A percentile compares a stretch with the other conserved stretches of the same genome.
Evolutionary conservation across 2,329 filamentous ascomycete genomes (phyloP).

Genomic region (Paraconiothyrium sp.): DNA sequence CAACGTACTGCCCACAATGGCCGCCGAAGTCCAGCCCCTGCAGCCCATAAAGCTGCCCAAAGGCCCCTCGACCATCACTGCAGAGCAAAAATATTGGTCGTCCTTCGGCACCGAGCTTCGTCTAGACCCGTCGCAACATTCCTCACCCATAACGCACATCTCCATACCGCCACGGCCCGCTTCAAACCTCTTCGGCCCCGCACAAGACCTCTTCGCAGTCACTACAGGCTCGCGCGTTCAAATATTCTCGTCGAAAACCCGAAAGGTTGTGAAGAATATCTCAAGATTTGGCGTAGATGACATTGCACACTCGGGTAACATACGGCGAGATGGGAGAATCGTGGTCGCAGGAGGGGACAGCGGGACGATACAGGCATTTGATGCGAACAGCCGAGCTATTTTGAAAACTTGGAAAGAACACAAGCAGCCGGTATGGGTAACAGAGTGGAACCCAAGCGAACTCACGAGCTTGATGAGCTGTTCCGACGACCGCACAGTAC

Average conservation of each 20-base stretch:
- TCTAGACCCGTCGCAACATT: conserved; percentile 83
- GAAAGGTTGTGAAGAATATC: conserved; percentile 93
- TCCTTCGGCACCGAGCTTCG: conserved; percentile 92
- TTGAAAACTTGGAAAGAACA: conserved; percentile 95
- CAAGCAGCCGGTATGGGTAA: conserved; percentile 92
- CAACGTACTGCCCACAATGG: conserved; percentile 66
- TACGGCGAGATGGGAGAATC: conserved; percentile 87
- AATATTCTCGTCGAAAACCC: conserved; percentile 90
- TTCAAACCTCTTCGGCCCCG: conserved; percentile 48
- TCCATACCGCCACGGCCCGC: conserved; percentile 67
- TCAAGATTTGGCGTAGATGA: conserved; percentile 83
- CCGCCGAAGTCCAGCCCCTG: conserved; percentile 83
- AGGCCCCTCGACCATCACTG: conserved; percentile 82
- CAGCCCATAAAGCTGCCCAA: conserved; percentile 83
- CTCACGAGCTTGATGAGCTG: conserved; percentile 87
- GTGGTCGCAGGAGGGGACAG: conserved; percentile 91
- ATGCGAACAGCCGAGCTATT: conserved; percentile 87
- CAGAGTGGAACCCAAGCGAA: conserved; percentile 89
- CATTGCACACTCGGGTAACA: conserved; percentile 87
- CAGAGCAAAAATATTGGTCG: conserved; percentile 96
- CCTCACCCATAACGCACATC: conserved; percentile 90
- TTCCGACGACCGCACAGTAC: conserved; percentile 91
- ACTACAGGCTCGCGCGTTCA: conserved; percentile 95
- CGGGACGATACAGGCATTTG: conserved; percentile 94
- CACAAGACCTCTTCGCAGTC: conserved; percentile 81